These are phyloP conservation scores for Hymenochaete sp. DNA, from an alignment of 1,284 basidiomycete genomes.

Conservation along the genomic window DNA sequence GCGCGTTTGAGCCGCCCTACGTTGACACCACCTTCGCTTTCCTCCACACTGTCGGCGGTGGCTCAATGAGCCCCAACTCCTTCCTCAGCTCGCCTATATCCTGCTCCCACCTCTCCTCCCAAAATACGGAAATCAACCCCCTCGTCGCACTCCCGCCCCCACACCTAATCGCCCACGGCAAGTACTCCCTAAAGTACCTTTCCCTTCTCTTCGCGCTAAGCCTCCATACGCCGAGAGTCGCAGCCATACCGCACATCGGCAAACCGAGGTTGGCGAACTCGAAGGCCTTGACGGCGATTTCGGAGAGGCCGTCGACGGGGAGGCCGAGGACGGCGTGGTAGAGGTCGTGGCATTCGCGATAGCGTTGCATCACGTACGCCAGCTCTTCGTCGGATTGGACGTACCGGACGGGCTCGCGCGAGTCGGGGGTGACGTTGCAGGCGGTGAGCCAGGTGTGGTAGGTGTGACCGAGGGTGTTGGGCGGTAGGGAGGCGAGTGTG, in stretches of 20 bases:
- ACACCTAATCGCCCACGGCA: slow-evolving; percentile 84
- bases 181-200: slow-evolving; percentile 67
- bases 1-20: no score
- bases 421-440: slow-evolving; percentile 92
- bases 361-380: slow-evolving; percentile 96
- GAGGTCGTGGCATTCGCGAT: slow-evolving; percentile 95
- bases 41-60: slow-evolving; percentile 57
- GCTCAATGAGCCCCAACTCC: slow-evolving; percentile 79
- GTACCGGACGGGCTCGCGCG: slow-evolving; percentile 71
- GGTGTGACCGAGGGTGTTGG: slow-evolving; percentile 80
- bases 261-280: slow-evolving; percentile 91
- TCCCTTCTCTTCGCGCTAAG: slow-evolving; percentile 48
- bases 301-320: slow-evolving; percentile 85
- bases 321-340: slow-evolving; percentile 87
- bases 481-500: slow-evolving; percentile 54
- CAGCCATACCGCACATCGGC: slow-evolving; percentile 81
- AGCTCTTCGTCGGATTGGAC: slow-evolving; percentile 63
- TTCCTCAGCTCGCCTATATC: slow-evolving; percentile 71
- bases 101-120: slow-evolving; percentile 92
- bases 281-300: slow-evolving; percentile 94
- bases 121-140: slow-evolving; percentile 86
- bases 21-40: slow-evolving; percentile 22
- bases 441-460: slow-evolving; percentile 89
- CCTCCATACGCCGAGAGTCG: slow-evolving; percentile 64
- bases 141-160: slow-evolving; percentile 65